phyloP scores from a whole-genome alignment of 176 grass and related monocot genomes.

The Musa acuminata region DNA sequence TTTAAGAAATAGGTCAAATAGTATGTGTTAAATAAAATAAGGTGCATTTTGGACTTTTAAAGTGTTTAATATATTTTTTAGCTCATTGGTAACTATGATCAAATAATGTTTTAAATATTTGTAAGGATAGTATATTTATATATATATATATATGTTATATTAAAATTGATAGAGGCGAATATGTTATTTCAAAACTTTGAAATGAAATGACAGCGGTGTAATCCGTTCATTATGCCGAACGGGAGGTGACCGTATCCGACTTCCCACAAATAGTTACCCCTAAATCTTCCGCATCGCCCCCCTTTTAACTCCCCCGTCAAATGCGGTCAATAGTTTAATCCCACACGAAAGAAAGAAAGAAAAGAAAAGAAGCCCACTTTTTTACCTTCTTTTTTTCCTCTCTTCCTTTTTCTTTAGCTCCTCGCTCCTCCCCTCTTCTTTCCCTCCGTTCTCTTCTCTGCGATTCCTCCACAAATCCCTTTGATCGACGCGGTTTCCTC shows the following conservation, averaged over 20 bases:
- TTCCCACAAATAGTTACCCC: neutral
- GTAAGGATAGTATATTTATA: neutral
- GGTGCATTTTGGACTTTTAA: neutral
- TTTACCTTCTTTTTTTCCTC: constrained; percentile 17
- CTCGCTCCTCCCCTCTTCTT: constrained; percentile 9
- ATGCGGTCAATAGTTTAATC: constrained; percentile 23
- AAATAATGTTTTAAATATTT: neutral
- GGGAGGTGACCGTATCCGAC: constrained; percentile 27
- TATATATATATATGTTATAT: neutral
- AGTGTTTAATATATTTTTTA: neutral
- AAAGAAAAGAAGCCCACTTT: constrained; percentile 31
- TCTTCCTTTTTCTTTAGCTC: constrained; percentile 27
- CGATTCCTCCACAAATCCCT: constrained; percentile 26
- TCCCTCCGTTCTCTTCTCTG: constrained; percentile 28
- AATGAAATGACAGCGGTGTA: neutral
- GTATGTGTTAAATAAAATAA: neutral
- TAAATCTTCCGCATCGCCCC: neutral
- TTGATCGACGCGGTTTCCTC: constrained; percentile 28
- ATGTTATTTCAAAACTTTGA: neutral
- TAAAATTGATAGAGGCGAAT: neutral
- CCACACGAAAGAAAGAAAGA: neutral
- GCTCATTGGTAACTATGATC: neutral
- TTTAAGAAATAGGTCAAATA: no score
- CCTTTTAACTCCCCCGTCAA: neutral
- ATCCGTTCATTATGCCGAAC: constrained; percentile 19